Evolutionary conservation across 257 asterid species (phyloP), one percentile per base, ranked within the genome.

Genomic region (Solanum acaule): DNA sequence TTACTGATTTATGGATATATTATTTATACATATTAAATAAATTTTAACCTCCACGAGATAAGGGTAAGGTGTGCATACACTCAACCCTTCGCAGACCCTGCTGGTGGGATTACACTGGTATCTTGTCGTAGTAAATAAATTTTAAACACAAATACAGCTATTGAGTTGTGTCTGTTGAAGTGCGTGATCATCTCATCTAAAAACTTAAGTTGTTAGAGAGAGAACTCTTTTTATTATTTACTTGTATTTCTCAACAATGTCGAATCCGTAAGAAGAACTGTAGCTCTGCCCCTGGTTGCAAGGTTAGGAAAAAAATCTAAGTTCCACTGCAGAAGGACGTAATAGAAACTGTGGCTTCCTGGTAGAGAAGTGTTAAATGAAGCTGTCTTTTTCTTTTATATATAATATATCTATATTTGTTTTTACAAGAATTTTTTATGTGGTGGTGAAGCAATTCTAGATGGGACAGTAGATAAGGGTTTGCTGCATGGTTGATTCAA

Each of bases 391-490:
- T 86, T 38, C 5, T 37, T 3, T 61, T 52, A 15, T 63, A 22
- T 27, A 18, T 16, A 29, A 70, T 13, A 27, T 3, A 15, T 49
- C 38, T 87, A 29, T 86, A 67, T 75, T 85, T 87, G 13, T 22
- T 83, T 40, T 76, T 79, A 90, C 87, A 85, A 83, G 90, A 89
- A 87, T 79, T 65, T 71, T 84, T 68, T 92, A 46, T 92, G 94
- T 89, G 95, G 95, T 92, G 92, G 88, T 92, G 91, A 91, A 91
- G 91, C 91, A 89, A 76, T 83, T 87, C 72, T 90, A 67, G 85
- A 91, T 90, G 92, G 96, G 94, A 90, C 90, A 91, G 87, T 84
- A 89, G 89, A 90, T 90, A 87, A 89, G 86, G 87, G 88, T 44
- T 87, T 90, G 88, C 89, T 90, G 90, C 90, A 90, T 86, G 92